Base-by-base conservation (phyloP, 176 grass and related monocot genomes). In the Musa acuminata region DNA sequence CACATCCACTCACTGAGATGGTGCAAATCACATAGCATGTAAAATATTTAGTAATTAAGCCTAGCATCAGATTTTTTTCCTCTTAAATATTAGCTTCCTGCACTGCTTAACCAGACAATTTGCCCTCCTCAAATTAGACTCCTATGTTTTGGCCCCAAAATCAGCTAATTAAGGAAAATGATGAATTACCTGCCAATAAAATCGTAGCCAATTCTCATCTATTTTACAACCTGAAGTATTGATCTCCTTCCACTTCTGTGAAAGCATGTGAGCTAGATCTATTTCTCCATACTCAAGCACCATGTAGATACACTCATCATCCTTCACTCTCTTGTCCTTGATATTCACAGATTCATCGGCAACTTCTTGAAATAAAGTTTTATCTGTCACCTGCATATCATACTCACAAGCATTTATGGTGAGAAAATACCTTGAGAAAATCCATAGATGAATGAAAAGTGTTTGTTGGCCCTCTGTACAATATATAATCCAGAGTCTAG, bases 281-380 rank as follows among this genome's bases (percentile, higher is more conserved):
- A 99, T 99, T 80, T 99, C 95, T 70, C 90, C 95, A 83, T 83
- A 99, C 51, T 99, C 95, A 72, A 99, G 90, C 35, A 94, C 90
- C 95, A 99, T 99, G 76, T 87, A 99, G 73, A 99, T 94, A 73
- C 77, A 81, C 19, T 94, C 84, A 74, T 99, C 95, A 76, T 99
- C 86, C 54, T 82, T 87, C 60, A 99, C 94, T 74, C 80, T 87
- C 80, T 88, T 91, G 69, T 94, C 90, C 74, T 82, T 91, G 13
- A 83, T 83, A 67, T 76, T 59, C 51, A 65, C 35, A 43, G 80
- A 80, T 55, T 53, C 75, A 64, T 51, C 26, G 8, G 48, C 43
- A 64, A 51, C 79, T 89, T 93, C 88, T 74, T 53, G 76, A 74
- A 94, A 84, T 81, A 94, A 77, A 53, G 20, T 99, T 85, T 91